These are phyloP conservation scores for Aaosphaeria arxii DNA, from an alignment of 2,329 filamentous ascomycete genomes.

Conservation along the genomic window DNA sequence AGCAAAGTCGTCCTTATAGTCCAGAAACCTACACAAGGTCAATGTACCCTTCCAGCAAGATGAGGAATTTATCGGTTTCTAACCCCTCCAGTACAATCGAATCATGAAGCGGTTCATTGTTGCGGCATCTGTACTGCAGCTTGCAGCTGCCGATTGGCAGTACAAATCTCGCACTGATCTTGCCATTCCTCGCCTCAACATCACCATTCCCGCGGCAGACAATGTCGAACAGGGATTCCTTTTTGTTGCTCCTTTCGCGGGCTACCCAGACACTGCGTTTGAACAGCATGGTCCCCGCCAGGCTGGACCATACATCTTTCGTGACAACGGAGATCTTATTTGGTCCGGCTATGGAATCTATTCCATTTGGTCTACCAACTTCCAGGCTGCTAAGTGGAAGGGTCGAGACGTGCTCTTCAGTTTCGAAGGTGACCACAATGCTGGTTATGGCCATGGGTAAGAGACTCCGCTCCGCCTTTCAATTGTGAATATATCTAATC, in stretches of 20 bases:
- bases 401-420: conserved; percentile 53
- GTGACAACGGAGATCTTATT: conserved; percentile 53
- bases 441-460: conserved; percentile 49
- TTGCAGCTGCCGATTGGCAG: conserved; percentile 50
- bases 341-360: conserved; percentile 57
- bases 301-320: conserved; percentile 55
- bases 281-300: conserved; percentile 48
- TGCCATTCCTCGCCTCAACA: conserved; percentile 45
- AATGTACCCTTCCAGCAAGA: conserved; percentile 17
- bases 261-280: conserved; percentile 13
- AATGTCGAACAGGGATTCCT: conserved; percentile 44
- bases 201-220: conserved; percentile 43
- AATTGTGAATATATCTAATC: too few species aligned
- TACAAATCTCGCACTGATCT: conserved; percentile 45
- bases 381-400: conserved; percentile 50
- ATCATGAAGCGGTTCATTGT: conserved; percentile 10
- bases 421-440: conserved; percentile 55
- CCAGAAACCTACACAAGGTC: conserved; percentile 13
- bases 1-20: conserved; percentile 6
- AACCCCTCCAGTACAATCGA: conserved; percentile 6
- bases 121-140: conserved; percentile 31
- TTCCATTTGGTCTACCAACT: conserved; percentile 54
- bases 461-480: neutral
- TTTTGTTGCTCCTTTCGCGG: conserved; percentile 41
- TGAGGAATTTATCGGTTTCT: conserved; percentile 7